phyloP scores from a whole-genome alignment of 345 rosid species.

The Camelina neglecta region DNA sequence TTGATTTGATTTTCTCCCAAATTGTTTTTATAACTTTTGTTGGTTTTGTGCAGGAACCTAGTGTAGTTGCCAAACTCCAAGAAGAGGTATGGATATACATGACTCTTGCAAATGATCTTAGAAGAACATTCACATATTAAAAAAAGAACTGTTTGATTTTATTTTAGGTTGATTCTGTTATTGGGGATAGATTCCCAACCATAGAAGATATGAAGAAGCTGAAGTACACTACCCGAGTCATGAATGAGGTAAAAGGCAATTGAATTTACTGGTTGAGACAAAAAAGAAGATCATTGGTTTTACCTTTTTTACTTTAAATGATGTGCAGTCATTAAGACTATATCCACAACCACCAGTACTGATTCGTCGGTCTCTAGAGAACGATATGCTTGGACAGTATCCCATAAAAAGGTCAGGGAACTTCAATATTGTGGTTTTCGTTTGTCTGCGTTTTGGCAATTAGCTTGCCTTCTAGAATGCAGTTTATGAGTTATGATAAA shows the following conservation, averaged over 20 bases:
- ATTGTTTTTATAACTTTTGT: constrained; percentile 1
- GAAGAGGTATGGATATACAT: constrained; percentile 63
- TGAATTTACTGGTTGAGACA: neutral
- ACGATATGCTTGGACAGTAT: constrained; percentile 79
- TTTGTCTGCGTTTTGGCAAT: constrained; percentile 17
- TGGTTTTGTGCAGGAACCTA: constrained; percentile 69
- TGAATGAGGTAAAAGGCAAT: constrained; percentile 71
- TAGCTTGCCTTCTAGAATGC: neutral
- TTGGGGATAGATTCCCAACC: constrained; percentile 87
- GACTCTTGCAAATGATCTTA: neutral
- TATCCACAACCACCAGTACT: constrained; percentile 98
- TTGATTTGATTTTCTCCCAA: neutral
- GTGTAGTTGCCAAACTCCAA: constrained; percentile 80
- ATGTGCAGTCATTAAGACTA: constrained; percentile 80
- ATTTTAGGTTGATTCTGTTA: constrained; percentile 79
- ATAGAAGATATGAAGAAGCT: constrained; percentile 87
- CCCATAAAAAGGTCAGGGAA: constrained; percentile 68
- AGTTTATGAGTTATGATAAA: constrained; percentile 24
- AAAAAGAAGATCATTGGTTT: neutral
- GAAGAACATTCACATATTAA: constrained; percentile 10
- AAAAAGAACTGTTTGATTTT: neutral
- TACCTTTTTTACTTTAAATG: constrained; percentile 15
- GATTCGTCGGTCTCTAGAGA: constrained; percentile 81
- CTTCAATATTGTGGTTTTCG: neutral
- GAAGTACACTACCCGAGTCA: constrained; percentile 87